Evolutionary conservation across 2,329 filamentous ascomycete genomes (phyloP).

Genomic region (Fusarium sublunatum): DNA sequence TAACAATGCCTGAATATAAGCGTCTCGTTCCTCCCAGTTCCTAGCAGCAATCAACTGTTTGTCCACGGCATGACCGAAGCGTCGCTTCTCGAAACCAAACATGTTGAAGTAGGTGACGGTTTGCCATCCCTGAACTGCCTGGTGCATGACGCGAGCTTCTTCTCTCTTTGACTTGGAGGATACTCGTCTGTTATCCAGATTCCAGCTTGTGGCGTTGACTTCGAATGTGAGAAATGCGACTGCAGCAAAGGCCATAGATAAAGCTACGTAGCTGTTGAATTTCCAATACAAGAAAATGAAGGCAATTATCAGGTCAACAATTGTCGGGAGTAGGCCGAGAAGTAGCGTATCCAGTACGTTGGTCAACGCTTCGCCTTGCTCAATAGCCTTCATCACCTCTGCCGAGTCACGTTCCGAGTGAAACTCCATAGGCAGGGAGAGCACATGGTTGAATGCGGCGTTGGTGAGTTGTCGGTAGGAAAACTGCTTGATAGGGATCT

Average conservation of each 20-base stretch:
- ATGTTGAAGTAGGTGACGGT: slow-evolving; percentile 62
- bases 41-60: slow-evolving; percentile 37
- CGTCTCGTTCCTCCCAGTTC: slow-evolving; percentile 39
- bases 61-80: slow-evolving; percentile 45
- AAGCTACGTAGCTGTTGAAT: slow-evolving; percentile 69
- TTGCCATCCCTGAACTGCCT: slow-evolving; percentile 69
- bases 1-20: slow-evolving; percentile 38
- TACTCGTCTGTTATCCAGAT: slow-evolving; percentile 53
- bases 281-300: slow-evolving; percentile 69
- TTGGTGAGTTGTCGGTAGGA: slow-evolving; percentile 67
- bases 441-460: slow-evolving; percentile 73
- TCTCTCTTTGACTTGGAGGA: slow-evolving; percentile 57
- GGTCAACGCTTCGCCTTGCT: slow-evolving; percentile 70
- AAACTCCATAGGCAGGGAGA: slow-evolving; percentile 77
- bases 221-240: slow-evolving; percentile 40
- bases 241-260: slow-evolving; percentile 50
- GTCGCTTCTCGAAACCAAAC: slow-evolving; percentile 46
- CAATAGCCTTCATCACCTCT: slow-evolving; percentile 72
- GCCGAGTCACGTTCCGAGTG: slow-evolving; percentile 74
- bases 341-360: slow-evolving; percentile 68
- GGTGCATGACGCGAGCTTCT: slow-evolving; percentile 65
- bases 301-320: slow-evolving; percentile 70
- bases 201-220: slow-evolving; percentile 51
- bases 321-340: slow-evolving; percentile 70
- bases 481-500: slow-evolving; percentile 52